These are phyloP conservation scores for Cladosporium sp. DNA, from an alignment of 2,329 filamentous ascomycete genomes.

Conservation along the genomic window DNA sequence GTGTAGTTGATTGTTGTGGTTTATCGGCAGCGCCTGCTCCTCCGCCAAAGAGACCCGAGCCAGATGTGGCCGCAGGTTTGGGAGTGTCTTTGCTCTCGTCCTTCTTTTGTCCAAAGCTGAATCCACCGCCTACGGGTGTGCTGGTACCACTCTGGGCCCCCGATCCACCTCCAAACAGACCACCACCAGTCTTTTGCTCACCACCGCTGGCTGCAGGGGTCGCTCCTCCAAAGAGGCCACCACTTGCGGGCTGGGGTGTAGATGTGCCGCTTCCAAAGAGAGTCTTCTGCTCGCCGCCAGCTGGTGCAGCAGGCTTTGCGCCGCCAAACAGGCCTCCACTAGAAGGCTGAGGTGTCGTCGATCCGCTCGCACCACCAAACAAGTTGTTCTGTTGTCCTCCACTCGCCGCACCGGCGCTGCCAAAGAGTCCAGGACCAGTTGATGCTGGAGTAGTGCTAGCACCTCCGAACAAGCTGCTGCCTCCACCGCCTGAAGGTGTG, in stretches of 20 bases:
- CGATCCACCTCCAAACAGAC: slow-evolving; percentile 11
- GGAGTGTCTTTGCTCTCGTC: slow-evolving; percentile 10
- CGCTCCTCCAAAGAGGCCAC: slow-evolving; percentile 12
- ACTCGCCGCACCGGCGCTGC: slow-evolving; percentile 25
- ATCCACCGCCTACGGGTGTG: slow-evolving; percentile 9
- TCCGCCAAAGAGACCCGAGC: slow-evolving; percentile 14
- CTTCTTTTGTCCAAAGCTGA: slow-evolving; percentile 17
- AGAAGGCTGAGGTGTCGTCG: neutral
- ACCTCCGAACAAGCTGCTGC: slow-evolving; percentile 15
- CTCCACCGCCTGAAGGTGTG: slow-evolving; percentile 14
- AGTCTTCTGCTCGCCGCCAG: slow-evolving; percentile 13
- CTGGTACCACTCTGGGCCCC: slow-evolving; percentile 9
- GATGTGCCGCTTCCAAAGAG: slow-evolving; percentile 7
- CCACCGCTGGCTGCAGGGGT: slow-evolving; percentile 7
- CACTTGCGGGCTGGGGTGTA: slow-evolving; percentile 7
- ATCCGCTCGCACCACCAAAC: slow-evolving; percentile 4
- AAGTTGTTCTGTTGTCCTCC: neutral
- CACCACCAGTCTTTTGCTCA: slow-evolving; percentile 3
- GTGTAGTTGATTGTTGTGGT: slow-evolving; percentile 19
- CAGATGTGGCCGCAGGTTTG: slow-evolving; percentile 6
- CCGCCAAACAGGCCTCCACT: slow-evolving; percentile 15
- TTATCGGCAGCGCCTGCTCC: slow-evolving; percentile 14
- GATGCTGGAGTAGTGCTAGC: slow-evolving; percentile 15
- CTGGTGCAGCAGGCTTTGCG: slow-evolving; percentile 16
- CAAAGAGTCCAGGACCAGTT: slow-evolving; percentile 34